Evolutionary conservation across 352 stramenopile species (phyloP).

Genomic region (Phytophthora cactorum): DNA sequence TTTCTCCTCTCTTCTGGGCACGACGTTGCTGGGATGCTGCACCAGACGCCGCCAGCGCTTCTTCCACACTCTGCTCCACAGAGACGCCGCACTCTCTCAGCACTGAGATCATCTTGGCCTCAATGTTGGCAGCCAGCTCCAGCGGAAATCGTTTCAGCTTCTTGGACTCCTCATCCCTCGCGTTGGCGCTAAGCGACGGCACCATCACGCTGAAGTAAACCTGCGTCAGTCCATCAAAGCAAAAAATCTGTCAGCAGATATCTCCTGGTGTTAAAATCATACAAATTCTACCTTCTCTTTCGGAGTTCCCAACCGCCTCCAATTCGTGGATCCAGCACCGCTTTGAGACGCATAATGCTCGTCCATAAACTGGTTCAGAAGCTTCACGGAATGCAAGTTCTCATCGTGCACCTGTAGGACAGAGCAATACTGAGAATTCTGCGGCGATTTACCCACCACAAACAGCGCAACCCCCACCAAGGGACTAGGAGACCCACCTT

Average conservation of each 20-base stretch:
- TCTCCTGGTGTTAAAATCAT: background rate
- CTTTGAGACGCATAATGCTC: constrained; percentile 39
- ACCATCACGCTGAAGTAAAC: constrained; percentile 50
- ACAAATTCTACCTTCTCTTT: constrained; percentile 22
- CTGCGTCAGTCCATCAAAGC: constrained; percentile 7
- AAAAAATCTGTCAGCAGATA: constrained; percentile 4
- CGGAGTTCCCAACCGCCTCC: constrained; percentile 12
- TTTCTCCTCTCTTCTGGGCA: constrained; percentile 8
- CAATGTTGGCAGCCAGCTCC: constrained; percentile 51
- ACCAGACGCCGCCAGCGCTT: constrained; percentile 3
- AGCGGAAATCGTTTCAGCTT: constrained; percentile 57
- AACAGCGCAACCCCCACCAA: background rate
- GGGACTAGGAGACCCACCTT: constrained; percentile 24
- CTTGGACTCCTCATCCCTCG: constrained; percentile 8
- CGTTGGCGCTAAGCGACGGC: constrained; percentile 1
- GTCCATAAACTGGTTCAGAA: constrained; percentile 80
- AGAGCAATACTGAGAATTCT: background rate
- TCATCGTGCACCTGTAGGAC: constrained; percentile 62
- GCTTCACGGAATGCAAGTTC: constrained; percentile 71
- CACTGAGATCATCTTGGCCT: constrained; percentile 55
- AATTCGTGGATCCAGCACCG: constrained; percentile 9
- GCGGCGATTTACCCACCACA: background rate
- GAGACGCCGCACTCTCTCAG: constrained; percentile 57
- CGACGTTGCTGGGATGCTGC: constrained; percentile 7
- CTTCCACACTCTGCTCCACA: constrained; percentile 14